Evolutionary conservation across 768 basidiomycete species (phyloP).

Genomic region (Tulasnella sp.): DNA sequence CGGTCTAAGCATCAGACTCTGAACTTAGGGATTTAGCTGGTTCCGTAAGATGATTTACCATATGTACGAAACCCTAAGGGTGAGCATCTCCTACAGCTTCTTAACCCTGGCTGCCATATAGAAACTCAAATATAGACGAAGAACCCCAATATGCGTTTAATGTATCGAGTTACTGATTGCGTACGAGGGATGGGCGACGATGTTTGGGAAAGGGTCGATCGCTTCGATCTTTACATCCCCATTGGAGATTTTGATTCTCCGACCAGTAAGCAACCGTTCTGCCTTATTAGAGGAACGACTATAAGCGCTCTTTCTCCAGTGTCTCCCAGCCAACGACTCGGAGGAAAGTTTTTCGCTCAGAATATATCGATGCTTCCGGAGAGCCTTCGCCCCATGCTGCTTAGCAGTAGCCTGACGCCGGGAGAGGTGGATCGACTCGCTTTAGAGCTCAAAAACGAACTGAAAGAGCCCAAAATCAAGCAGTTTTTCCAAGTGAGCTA

Average conservation of each 20-base stretch:
- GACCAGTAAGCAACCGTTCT: background rate
- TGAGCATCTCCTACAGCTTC: background rate
- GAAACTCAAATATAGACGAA: background rate
- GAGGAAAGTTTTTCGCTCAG: background rate
- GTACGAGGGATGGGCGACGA: background rate
- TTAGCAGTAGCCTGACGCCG: background rate
- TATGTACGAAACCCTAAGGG: background rate
- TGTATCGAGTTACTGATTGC: background rate
- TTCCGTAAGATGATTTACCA: background rate
- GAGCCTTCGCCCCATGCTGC: background rate
- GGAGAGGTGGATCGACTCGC: background rate
- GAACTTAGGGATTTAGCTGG: background rate
- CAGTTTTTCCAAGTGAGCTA: background rate
- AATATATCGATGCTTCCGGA: background rate
- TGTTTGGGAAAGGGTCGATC: background rate
- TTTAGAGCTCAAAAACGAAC: background rate
- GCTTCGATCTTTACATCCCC: background rate
- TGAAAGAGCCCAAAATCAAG: background rate
- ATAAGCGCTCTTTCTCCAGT: too few species aligned
- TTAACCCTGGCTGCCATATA: background rate
- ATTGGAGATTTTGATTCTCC: background rate
- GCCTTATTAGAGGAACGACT: too few species aligned
- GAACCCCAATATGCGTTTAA: background rate
- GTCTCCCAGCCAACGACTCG: background rate
- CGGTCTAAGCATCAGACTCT: background rate